Evolutionary conservation across 2,329 filamentous ascomycete genomes (phyloP).

Genomic region (Ilyonectria destructans): DNA sequence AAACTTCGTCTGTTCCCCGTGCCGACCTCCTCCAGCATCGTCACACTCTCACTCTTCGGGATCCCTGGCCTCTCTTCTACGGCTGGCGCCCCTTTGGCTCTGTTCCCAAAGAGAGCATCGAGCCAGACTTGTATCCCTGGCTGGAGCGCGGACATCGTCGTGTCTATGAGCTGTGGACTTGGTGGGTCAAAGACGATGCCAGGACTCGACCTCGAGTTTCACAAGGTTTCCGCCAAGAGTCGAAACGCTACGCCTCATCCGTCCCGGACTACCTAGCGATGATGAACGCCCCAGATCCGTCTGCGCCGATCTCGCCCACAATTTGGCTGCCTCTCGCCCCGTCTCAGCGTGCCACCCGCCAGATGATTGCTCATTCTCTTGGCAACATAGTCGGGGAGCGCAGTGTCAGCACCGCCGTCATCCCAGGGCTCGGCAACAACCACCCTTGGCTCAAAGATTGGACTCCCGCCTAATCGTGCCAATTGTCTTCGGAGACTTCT

Average conservation of each 20-base stretch:
- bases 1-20: slow-evolving; percentile 39
- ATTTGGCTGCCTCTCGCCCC: slow-evolving; percentile 35
- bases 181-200: slow-evolving; percentile 46
- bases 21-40: slow-evolving; percentile 46
- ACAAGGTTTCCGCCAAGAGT: slow-evolving; percentile 44
- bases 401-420: slow-evolving; percentile 45
- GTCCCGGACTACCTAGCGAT: slow-evolving; percentile 43
- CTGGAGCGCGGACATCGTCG: slow-evolving; percentile 46
- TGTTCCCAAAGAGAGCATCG: slow-evolving; percentile 40
- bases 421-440: slow-evolving; percentile 38
- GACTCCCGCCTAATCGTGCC: slow-evolving; percentile 38
- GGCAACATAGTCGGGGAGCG: slow-evolving; percentile 49
- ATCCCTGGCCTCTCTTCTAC: slow-evolving; percentile 50
- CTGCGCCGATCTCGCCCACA: slow-evolving; percentile 36
- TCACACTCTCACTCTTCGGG: slow-evolving; percentile 47
- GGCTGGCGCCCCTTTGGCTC: slow-evolving; percentile 48
- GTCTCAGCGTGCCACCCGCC: slow-evolving; percentile 43
- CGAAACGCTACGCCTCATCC: slow-evolving; percentile 24
- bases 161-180: slow-evolving; percentile 47
- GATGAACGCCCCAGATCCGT: slow-evolving; percentile 28
- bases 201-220: slow-evolving; percentile 31
- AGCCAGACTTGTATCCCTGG: slow-evolving; percentile 50
- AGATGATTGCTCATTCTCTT: slow-evolving; percentile 48
- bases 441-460: slow-evolving; percentile 48
- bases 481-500: slow-evolving; percentile 19